Base-by-base conservation (phyloP, 2,329 filamentous ascomycete genomes). In the Scleromitrula shiraiana region DNA sequence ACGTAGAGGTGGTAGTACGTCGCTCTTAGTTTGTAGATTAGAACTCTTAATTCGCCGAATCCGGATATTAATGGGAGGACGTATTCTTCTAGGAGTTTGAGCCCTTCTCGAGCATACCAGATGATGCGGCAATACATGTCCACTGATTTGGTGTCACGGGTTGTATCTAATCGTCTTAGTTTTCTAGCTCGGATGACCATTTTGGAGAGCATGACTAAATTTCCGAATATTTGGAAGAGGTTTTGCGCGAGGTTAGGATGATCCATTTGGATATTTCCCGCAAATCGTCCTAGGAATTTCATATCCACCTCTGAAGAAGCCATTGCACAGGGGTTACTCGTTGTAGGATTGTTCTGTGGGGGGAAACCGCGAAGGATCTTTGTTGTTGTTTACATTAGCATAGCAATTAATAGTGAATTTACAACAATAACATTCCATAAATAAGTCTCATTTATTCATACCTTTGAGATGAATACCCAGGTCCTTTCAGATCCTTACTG, bases 1-100 rank as follows among this genome's bases (percentile, higher is more conserved):
- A 95, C 93, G 65, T 95, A 95, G 56, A 98, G 88, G 69, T 98
- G 91, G 60, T 94, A 93, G 64, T 97, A 95, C 17, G 88, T 95
- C 14, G 93, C 93, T 51, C 88, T 83, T 12, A 98, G 76, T 67
- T 97, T 98, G 64, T 88, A 88, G 17, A 87, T 83, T 54, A 98
- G 76, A 37, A 97, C 90, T 62, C 89, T 90, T 49, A 95, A 80
- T 65, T 95, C 90, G 61, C 74, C 80, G 67, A 82, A 88, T 60
- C 79, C 83, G 57, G 76, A 82, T 48, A 88, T 86, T 77, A 84
- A 87, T 35, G 91, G 93, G 17, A 97, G 71, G 39, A 98, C 82
- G 64, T 91, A 93, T 62, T 83, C 77, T 60, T 97, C 89, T 8
- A 96, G 74, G 66, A 97, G 86, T 26, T 88, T 78, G 2, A 96